phyloP scores from a whole-genome alignment of 768 basidiomycete genomes.

The Suillus fuscotomentosus region DNA sequence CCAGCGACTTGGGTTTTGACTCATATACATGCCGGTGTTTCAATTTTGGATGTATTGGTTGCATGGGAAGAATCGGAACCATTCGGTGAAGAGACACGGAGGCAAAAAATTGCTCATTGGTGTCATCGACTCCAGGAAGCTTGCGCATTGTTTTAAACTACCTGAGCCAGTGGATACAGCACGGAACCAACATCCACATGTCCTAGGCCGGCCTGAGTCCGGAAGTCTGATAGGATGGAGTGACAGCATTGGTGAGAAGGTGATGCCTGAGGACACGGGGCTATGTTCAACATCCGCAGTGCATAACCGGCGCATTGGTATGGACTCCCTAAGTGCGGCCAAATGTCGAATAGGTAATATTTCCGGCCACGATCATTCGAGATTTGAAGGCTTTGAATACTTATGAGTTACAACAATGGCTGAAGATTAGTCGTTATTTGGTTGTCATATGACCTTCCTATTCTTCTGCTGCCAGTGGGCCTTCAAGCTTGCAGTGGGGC shows the following conservation, averaged over 20 bases:
- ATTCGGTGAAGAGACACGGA: too few relatives aligned
- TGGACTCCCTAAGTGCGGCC: neutral
- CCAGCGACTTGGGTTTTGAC: too few relatives aligned
- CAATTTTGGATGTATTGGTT: too few relatives aligned
- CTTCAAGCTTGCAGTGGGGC: neutral
- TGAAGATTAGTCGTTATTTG: neutral
- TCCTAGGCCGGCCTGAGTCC: neutral
- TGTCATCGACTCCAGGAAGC: neutral
- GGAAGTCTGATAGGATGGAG: neutral
- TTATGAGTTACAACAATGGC: neutral
- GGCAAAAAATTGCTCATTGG: neutral
- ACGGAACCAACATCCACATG: neutral
- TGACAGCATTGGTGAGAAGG: neutral
- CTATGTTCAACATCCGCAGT: neutral
- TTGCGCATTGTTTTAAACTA: too few relatives aligned
- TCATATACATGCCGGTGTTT: too few relatives aligned
- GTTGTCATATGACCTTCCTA: neutral
- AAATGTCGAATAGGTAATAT: neutral
- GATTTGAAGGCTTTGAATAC: neutral
- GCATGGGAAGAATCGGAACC: too few relatives aligned
- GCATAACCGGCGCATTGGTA: neutral
- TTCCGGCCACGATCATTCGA: neutral
- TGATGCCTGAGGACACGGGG: neutral
- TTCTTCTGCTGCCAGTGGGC: neutral
- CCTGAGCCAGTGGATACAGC: neutral